phyloP scores from a whole-genome alignment of 2,329 filamentous ascomycete species.

The Ceratocystis cacaofunesta region DNA sequence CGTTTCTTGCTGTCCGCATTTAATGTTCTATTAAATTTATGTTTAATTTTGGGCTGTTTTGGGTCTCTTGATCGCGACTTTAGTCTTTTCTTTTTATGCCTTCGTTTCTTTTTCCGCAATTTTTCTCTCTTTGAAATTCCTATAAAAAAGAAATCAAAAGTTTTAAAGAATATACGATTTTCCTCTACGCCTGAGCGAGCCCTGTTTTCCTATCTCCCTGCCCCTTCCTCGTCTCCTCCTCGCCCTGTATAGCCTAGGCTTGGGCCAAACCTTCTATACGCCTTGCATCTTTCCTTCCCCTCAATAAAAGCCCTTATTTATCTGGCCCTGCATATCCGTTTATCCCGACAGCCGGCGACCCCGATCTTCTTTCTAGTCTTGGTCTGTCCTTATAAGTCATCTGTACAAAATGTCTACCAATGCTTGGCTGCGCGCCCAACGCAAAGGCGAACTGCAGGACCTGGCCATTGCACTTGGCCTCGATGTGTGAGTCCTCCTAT shows the following conservation, averaged over 20 bases:
- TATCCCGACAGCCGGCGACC: background rate
- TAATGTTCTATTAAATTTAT: slow-evolving; percentile 13
- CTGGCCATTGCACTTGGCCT: slow-evolving; percentile 58
- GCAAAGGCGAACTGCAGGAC: slow-evolving; percentile 64
- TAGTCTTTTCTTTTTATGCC: slow-evolving; percentile 1
- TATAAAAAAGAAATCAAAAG: background rate
- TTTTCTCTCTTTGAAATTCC: slow-evolving; percentile 5
- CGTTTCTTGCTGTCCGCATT: background rate
- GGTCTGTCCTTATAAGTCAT: background rate
- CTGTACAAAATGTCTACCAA: slow-evolving; percentile 42
- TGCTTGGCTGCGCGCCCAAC: slow-evolving; percentile 65
- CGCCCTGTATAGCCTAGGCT: background rate
- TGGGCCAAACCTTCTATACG: background rate
- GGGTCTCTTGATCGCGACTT: background rate
- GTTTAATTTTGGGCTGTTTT: slow-evolving; percentile 4
- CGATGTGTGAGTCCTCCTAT: slow-evolving; percentile 47
- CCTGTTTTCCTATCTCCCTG: background rate
- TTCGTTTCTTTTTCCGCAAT: slow-evolving; percentile 8
- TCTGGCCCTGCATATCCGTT: slow-evolving; percentile 5
- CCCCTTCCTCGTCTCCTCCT: background rate
- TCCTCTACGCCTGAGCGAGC: background rate
- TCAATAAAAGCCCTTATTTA: too few relatives aligned
- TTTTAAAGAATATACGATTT: background rate
- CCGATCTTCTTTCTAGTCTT: background rate
- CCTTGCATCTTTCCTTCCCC: slow-evolving; percentile 8